Percentiles rank a stretch among this genome's conserved stretches.
These are phyloP conservation scores for Mycena floridula DNA, from an alignment of 768 basidiomycete genomes.

Conservation along the genomic window DNA sequence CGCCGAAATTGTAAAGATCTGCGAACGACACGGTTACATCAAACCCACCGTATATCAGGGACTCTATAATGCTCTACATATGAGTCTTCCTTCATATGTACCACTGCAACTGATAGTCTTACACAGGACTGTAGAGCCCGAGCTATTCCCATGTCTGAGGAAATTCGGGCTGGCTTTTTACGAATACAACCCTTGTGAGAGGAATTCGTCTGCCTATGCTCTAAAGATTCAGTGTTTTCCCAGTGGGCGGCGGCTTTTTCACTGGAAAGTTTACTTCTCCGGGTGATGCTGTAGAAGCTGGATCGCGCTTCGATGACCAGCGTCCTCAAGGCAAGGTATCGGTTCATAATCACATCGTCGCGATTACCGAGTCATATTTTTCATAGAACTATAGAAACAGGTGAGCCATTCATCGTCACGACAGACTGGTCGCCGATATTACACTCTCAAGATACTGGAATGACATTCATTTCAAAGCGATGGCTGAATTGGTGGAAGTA, in stretches of 20 bases:
- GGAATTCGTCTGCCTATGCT: neutral
- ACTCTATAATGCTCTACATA: too few species aligned
- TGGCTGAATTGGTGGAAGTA: conserved; percentile 35
- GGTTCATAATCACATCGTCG: neutral
- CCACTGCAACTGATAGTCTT: too few species aligned
- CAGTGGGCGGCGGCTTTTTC: conserved; percentile 56
- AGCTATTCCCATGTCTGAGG: conserved; percentile 49
- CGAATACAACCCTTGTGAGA: conserved; percentile 48
- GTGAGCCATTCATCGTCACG: conserved; percentile 26
- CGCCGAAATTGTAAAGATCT: too few species aligned
- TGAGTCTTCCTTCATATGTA: too few species aligned
- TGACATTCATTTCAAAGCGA: conserved; percentile 43
- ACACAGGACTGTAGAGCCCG: conserved; percentile 34
- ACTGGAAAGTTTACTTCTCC: conserved; percentile 43
- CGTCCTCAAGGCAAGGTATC: conserved; percentile 41
- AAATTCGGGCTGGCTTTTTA: conserved; percentile 54
- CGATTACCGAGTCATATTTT: neutral
- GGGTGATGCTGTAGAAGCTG: conserved; percentile 36
- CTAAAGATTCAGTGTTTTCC: conserved; percentile 11
- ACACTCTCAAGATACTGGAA: conserved; percentile 42
- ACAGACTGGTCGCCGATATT: conserved; percentile 7
- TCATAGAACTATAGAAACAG: conserved; percentile 31
- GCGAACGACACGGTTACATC: too few species aligned
- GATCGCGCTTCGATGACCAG: conserved; percentile 51
- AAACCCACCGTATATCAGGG: too few species aligned